Conservation (phyloP, 495 filamentous ascomycete genomes). For the Evernia prunastri region DNA sequence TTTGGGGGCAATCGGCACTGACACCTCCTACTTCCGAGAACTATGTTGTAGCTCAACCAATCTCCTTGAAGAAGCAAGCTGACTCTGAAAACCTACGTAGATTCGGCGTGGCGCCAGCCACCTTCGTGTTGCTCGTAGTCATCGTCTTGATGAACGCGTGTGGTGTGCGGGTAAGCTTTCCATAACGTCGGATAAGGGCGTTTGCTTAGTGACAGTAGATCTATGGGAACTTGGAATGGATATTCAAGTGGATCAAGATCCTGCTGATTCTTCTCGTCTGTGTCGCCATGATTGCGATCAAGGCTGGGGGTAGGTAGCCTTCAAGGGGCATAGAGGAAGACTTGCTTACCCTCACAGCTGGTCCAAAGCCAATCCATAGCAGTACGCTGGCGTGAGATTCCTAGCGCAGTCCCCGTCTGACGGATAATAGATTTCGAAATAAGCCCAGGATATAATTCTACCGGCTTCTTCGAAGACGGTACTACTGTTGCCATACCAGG, state of each 20-base stretch:
- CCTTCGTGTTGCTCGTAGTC: constrained; percentile 24
- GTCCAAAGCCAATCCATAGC: constrained; percentile 17
- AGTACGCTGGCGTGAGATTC: neutral
- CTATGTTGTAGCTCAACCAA: too few species aligned
- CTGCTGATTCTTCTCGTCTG: constrained; percentile 23
- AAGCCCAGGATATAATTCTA: constrained; percentile 25
- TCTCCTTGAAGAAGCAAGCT: too few species aligned
- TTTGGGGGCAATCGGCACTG: too few species aligned
- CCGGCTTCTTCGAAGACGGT: constrained; percentile 20
- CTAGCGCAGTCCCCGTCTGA: neutral
- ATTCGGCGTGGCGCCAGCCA: constrained; percentile 22
- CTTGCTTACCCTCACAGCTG: constrained; percentile 16
- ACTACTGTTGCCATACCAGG: constrained; percentile 21
- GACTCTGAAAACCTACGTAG: too few species aligned
- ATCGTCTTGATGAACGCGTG: constrained; percentile 29
- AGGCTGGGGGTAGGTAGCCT: constrained; percentile 24
- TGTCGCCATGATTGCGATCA: constrained; percentile 29
- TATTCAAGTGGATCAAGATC: constrained; percentile 31
- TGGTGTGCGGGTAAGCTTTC: constrained; percentile 25
- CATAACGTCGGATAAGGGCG: neutral
- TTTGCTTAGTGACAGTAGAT: constrained; percentile 17
- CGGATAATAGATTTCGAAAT: constrained; percentile 17
- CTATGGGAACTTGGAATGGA: constrained; percentile 32
- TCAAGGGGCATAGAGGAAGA: neutral
- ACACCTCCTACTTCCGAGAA: too few species aligned